Percentiles rank a stretch among this genome's conserved stretches.
phyloP scores from a whole-genome alignment of 768 basidiomycete genomes.

The Scleroderma citrinum region DNA sequence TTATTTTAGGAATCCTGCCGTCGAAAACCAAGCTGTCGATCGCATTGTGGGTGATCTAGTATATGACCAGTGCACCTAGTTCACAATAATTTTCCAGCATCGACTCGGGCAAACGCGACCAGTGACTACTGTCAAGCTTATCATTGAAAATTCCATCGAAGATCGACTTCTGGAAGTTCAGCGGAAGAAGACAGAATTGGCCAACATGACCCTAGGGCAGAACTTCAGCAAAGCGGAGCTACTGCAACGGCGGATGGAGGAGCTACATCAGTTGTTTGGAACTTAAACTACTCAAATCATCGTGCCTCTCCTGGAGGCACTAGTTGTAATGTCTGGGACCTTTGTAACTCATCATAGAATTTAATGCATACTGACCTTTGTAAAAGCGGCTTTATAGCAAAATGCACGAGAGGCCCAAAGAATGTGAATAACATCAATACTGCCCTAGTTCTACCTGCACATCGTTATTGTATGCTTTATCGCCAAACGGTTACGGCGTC shows the following conservation, averaged over 20 bases:
- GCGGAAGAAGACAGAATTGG: slow-evolving; percentile 88
- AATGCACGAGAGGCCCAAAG: too few species aligned
- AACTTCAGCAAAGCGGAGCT: slow-evolving; percentile 86
- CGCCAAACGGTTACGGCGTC: too few species aligned
- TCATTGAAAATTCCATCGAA: slow-evolving; percentile 94
- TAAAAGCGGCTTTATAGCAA: too few species aligned
- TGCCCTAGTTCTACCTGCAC: too few species aligned
- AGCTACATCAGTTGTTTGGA: slow-evolving; percentile 72
- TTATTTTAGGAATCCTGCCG: slow-evolving; percentile 79
- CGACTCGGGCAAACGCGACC: slow-evolving; percentile 92
- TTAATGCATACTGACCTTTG: slow-evolving; percentile 8
- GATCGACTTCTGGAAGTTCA: slow-evolving; percentile 89
- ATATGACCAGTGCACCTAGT: neutral
- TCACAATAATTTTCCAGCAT: slow-evolving; percentile 48
- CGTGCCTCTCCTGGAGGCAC: too few species aligned
- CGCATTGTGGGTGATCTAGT: slow-evolving; percentile 66
- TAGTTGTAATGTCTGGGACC: slow-evolving; percentile 6
- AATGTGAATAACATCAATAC: too few species aligned
- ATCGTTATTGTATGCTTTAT: too few species aligned
- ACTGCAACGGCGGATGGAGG: slow-evolving; percentile 81
- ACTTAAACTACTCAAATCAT: slow-evolving; percentile 27
- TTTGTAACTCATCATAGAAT: slow-evolving; percentile 10
- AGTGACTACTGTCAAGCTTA: slow-evolving; percentile 87
- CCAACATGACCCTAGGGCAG: slow-evolving; percentile 89
- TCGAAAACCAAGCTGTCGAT: slow-evolving; percentile 97